Base-by-base conservation (phyloP, 1,139 yeast genomes). In the Protomyces macrosporus region DNA sequence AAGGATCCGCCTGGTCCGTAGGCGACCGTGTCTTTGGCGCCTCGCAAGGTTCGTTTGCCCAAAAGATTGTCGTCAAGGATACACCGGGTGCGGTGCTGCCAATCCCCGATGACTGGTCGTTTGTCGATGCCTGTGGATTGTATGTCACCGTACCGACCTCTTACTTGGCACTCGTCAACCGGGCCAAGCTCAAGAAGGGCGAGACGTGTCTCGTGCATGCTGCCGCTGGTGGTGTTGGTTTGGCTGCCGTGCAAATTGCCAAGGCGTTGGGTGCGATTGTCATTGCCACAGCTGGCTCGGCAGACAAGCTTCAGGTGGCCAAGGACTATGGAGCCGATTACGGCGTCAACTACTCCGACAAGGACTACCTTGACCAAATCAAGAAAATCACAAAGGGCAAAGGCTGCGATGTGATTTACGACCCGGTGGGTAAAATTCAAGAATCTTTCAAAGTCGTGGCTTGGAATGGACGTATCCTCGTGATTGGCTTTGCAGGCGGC, bases 81-180 rank as follows among this genome's bases (percentile, higher is more conserved):
- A 35, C 53, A n/a, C 62, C 62, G 9, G 55, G 56, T 37, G 52
- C 60, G n/a, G 16, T 61, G 33, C 45, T 61, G 45, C 64, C 64
- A 10, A 33, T 61, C 14, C 64, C 64, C 4, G 53, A 12, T 5
- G 64, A 33, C 37, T 61, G 64, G 64, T 37, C 53, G 6, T 61
- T 61, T 33, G 64, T 51, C 12, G 64, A 61, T 33, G 64, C 64
- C 30, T 55, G 58, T 30, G 64, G 64, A 2, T 53, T 61, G 42
- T 61, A 55, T 39, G 55, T 61, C 10, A 61, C 64, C 12, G 64
- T 61, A 30, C 64, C 64, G 50, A 61, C 64, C 5, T 33, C 50
- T 50, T 61, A 81, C 68, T 77, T 82, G 1, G 79, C 80, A 0
- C 74, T 81, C 67, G 81, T 84, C 0, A 83, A 83, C 7, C 79